Evolutionary conservation across 768 basidiomycete species (phyloP).

Genomic region (Candolleomyces aberdarensis): DNA sequence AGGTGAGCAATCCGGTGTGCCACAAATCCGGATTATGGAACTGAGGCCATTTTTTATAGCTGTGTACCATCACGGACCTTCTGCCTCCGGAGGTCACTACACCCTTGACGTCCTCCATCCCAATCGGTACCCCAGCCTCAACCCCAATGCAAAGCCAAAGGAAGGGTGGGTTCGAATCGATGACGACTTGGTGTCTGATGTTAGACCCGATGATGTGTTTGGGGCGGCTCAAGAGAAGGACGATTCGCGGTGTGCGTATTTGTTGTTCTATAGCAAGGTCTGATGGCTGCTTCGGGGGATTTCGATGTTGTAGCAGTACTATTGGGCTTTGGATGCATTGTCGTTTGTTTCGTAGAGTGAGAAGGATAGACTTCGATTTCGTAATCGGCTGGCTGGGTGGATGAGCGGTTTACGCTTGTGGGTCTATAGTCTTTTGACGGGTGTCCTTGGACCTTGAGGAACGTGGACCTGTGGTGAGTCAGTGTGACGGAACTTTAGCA

Average conservation of each 20-base stretch:
- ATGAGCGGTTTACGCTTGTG: no score
- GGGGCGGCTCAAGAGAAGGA: slow-evolving; percentile 47
- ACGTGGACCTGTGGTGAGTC: no score
- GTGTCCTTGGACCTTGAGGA: no score
- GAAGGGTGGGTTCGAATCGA: slow-evolving; percentile 93
- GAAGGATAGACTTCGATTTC: no score
- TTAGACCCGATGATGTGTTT: slow-evolving; percentile 74
- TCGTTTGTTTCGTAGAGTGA: no score
- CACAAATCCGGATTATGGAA: background rate
- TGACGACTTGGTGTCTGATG: slow-evolving; percentile 82
- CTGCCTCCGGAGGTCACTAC: slow-evolving; percentile 93
- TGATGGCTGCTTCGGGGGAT: slow-evolving; percentile 2
- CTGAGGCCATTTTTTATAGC: slow-evolving; percentile 37
- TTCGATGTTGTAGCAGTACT: background rate
- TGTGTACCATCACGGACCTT: slow-evolving; percentile 89
- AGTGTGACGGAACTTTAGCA: no score
- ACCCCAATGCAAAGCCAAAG: slow-evolving; percentile 34
- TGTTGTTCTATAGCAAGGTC: slow-evolving; percentile 80
- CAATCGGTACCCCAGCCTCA: slow-evolving; percentile 45
- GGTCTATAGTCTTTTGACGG: no score
- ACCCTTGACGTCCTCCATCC: slow-evolving; percentile 87
- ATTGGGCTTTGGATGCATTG: background rate
- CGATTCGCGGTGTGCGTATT: slow-evolving; percentile 69
- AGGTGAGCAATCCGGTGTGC: slow-evolving; percentile 41
- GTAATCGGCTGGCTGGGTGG: no score